Percentiles rank a stretch among this genome's conserved stretches.
phyloP scores from a whole-genome alignment of 768 basidiomycete species.

The Goffeauzyma gilvescens region DNA sequence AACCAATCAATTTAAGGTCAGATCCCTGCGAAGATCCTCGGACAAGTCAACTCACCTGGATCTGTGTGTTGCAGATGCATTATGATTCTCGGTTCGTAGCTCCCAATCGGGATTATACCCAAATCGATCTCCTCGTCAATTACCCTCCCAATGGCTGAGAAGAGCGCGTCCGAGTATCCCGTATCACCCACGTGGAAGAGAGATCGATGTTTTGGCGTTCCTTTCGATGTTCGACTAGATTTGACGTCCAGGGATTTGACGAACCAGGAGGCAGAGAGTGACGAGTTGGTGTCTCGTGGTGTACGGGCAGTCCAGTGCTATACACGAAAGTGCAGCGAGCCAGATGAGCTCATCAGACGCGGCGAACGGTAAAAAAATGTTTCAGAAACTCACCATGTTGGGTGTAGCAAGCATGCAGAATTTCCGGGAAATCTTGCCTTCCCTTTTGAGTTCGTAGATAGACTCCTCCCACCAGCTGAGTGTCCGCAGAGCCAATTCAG shows the following conservation, averaged over 20 bases:
- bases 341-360: neutral
- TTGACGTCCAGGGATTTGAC: conserved; percentile 20
- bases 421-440: conserved; percentile 11
- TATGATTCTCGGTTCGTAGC: conserved; percentile 29
- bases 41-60: too few species aligned
- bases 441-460: conserved; percentile 9
- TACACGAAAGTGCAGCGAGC: too few species aligned
- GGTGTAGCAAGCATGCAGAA: conserved; percentile 26
- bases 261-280: conserved; percentile 29
- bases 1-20: too few species aligned
- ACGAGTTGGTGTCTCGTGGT: conserved; percentile 28
- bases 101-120: conserved; percentile 32
- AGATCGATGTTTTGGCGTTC: too few species aligned
- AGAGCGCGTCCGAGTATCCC: too few species aligned
- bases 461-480: conserved; percentile 31
- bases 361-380: neutral
- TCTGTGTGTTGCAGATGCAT: conserved; percentile 27
- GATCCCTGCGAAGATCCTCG: too few species aligned
- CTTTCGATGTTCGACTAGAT: too few species aligned
- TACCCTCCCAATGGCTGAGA: too few species aligned
- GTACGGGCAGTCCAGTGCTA: conserved; percentile 28
- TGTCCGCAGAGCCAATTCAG: neutral
- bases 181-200: too few species aligned
- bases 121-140: too few species aligned
- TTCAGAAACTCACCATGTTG: conserved; percentile 17